Evolutionary conservation across 2,329 filamentous ascomycete species (phyloP).

Genomic region (Talaromyces sp.): DNA sequence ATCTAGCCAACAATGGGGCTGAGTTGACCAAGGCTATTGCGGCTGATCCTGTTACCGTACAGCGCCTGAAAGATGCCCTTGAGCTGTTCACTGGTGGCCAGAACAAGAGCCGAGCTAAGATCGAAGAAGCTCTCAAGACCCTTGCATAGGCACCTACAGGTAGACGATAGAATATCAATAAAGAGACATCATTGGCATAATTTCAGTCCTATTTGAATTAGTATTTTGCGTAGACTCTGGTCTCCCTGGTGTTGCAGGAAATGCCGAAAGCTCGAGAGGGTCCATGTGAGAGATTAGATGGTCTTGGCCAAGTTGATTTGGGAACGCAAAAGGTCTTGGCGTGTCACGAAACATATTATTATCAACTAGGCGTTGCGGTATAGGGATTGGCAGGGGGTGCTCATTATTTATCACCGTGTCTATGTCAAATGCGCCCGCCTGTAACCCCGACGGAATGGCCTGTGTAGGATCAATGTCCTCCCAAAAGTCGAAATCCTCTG

Average conservation of each 20-base stretch:
- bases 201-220: background rate
- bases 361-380: background rate
- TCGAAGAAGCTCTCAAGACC: background rate
- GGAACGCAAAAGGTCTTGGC: background rate
- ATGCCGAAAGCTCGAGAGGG: background rate
- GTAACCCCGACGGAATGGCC: background rate
- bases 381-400: background rate
- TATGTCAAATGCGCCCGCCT: background rate
- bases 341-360: background rate
- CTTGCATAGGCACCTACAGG: background rate
- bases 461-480: background rate
- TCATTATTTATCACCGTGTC: background rate
- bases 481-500: background rate
- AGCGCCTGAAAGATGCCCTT: background rate
- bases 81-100: background rate
- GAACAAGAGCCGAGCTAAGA: background rate
- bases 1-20: constrained; percentile 41
- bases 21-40: constrained; percentile 36
- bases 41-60: constrained; percentile 13
- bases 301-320: background rate
- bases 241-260: background rate
- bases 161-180: background rate
- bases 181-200: background rate
- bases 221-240: background rate
- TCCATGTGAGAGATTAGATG: background rate